Conservation (phyloP, 192 early-diverging fungal species). For the Backusella mclennaniae region DNA sequence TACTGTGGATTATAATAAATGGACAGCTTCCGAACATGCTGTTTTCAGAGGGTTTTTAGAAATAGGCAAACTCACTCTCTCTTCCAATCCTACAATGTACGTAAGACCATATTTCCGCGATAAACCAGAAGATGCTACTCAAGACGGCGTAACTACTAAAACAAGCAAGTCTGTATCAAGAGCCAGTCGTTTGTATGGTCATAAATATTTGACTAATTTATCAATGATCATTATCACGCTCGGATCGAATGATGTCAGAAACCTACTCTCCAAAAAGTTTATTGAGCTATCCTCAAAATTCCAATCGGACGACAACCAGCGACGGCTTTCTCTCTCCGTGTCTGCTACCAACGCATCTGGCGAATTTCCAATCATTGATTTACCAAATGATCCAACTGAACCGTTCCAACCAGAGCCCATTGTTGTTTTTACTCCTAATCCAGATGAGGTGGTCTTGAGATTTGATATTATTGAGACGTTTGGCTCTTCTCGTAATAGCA, state of each 20-base stretch:
- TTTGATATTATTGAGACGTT: constrained; percentile 62
- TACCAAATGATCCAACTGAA: constrained; percentile 45
- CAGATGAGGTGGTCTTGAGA: constrained; percentile 49
- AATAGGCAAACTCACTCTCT: constrained; percentile 48
- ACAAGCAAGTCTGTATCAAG: constrained; percentile 15
- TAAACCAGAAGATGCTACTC: background rate
- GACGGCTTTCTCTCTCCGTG: constrained; percentile 49
- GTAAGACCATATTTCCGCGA: background rate
- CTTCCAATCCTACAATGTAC: background rate
- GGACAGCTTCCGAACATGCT: constrained; percentile 65
- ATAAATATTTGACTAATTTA: constrained; percentile 58
- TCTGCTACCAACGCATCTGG: constrained; percentile 60
- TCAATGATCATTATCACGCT: constrained; percentile 64
- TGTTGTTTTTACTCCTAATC: constrained; percentile 48
- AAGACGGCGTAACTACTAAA: constrained; percentile 9
- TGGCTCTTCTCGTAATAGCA: constrained; percentile 40
- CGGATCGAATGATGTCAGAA: constrained; percentile 60
- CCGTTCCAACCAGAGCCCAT: constrained; percentile 49
- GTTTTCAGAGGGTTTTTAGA: constrained; percentile 55
- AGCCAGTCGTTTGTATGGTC: constrained; percentile 57
- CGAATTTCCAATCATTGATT: constrained; percentile 52
- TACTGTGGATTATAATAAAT: constrained; percentile 45
- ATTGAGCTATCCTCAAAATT: constrained; percentile 45
- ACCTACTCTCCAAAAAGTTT: constrained; percentile 32
- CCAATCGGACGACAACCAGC: background rate